These are phyloP conservation scores for Limnanthes douglasii DNA, from an alignment of 345 rosid species.

Conservation along the genomic window DNA sequence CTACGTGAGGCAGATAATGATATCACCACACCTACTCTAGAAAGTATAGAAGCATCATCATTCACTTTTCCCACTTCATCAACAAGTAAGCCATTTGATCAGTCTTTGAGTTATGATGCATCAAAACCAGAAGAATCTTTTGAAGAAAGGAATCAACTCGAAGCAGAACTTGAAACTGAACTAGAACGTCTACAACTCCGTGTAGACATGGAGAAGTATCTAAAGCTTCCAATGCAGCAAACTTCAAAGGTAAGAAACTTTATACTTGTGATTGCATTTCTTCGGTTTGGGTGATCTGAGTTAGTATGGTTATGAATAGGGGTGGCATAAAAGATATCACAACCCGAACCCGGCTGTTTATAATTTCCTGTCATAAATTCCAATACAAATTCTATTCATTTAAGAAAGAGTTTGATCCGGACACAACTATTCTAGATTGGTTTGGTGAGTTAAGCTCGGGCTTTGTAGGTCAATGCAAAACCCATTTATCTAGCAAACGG, in stretches of 20 bases:
- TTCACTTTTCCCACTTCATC: conserved; percentile 17
- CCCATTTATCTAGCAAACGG: too few species aligned
- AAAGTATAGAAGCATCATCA: conserved; percentile 16
- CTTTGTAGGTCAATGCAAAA: too few species aligned
- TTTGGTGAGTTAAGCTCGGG: too few species aligned
- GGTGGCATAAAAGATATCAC: too few species aligned
- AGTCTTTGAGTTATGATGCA: conserved; percentile 12
- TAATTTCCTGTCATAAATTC: not conserved
- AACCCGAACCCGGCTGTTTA: too few species aligned
- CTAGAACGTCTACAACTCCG: conserved; percentile 41
- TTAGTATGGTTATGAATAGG: too few species aligned
- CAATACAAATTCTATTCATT: not conserved
- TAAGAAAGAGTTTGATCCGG: not conserved
- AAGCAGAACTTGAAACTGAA: conserved; percentile 68
- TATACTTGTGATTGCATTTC: conserved; percentile 1
- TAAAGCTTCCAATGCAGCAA: conserved; percentile 9
- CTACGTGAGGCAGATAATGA: conserved; percentile 5
- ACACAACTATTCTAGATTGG: not conserved
- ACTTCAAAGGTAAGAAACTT: conserved; percentile 15
- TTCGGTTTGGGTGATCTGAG: not conserved
- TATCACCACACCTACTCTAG: conserved; percentile 14
- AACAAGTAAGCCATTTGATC: conserved; percentile 8
- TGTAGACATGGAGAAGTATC: conserved; percentile 20
- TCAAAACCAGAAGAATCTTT: conserved; percentile 14
- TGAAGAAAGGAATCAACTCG: conserved; percentile 48